A percentile compares a stretch with the other conserved stretches of the same genome.
Evolutionary conservation across 2,329 filamentous ascomycete species (phyloP).

Genomic region (Penicillium psychrosexuale): DNA sequence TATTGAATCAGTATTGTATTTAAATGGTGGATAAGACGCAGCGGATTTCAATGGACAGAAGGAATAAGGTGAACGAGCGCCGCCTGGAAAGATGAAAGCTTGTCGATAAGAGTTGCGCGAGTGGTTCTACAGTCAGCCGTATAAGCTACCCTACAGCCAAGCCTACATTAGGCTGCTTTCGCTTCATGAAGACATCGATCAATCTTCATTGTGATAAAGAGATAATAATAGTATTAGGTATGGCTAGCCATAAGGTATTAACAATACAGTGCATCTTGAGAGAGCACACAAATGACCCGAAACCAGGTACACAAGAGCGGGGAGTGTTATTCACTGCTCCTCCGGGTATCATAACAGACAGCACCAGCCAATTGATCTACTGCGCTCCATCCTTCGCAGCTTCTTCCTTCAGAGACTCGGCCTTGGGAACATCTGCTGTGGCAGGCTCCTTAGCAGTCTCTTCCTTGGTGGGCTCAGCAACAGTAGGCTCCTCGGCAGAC

Average conservation of each 20-base stretch:
- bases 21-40: not conserved
- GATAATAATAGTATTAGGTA: not conserved
- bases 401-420: slow-evolving; percentile 15
- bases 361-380: slow-evolving; percentile 7
- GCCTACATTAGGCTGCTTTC: not conserved
- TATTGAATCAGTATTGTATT: too few species aligned
- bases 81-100: slow-evolving; percentile 6
- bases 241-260: not conserved
- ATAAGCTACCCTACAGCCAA: slow-evolving; percentile 3
- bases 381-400: slow-evolving; percentile 15
- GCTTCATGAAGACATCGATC: not conserved
- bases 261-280: not conserved
- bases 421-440: slow-evolving; percentile 8
- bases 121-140: slow-evolving; percentile 13
- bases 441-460: slow-evolving; percentile 15
- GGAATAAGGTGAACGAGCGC: not conserved
- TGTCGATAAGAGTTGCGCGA: slow-evolving; percentile 22
- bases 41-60: not conserved
- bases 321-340: slow-evolving; percentile 16
- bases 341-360: slow-evolving; percentile 26
- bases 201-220: not conserved
- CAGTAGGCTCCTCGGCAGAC: slow-evolving; percentile 1
- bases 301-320: slow-evolving; percentile 14
- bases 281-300: slow-evolving; percentile 4
- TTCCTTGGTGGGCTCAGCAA: slow-evolving; percentile 10